Base-by-base conservation (phyloP, 2,329 filamentous ascomycete genomes). In the Verticillium nubilum region DNA sequence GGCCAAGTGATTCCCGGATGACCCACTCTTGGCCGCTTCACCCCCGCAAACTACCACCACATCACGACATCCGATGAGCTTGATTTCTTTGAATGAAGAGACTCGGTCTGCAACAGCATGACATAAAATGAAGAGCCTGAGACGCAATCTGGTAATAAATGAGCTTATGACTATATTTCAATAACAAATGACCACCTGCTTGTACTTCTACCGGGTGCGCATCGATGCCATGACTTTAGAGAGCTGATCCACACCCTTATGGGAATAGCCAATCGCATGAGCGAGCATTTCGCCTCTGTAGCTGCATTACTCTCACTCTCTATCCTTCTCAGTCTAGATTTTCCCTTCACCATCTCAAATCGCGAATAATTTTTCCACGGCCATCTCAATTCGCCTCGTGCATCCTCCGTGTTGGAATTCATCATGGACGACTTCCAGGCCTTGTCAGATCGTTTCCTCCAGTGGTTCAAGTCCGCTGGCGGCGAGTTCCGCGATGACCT, bases 401-500 rank as follows among this genome's bases (percentile, higher is more conserved):
- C 42, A 23, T 47, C n/a, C 7, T 25, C 19, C 19, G 42, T 47
- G 52, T 29, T 53, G 25, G 13, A 28, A 19, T 17, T 29, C 13
- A 37, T 19, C 15, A 75, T 75, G 73, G 64, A 67, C 15, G 70
- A 73, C 17, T 86, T 84, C 59, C 67, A 77, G 9, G 63, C 69
- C 33, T 73, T 71, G 56, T 80, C 81, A 0, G 67, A 72, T 31
- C 70, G 67, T 2, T 86, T 86, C 64, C 64, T 85, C 29, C 63
- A 69, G 17, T 86, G 84, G 84, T 86, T 86, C 70, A 78, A 73
- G 58, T 67, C 73, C 5, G 72, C 79, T 59, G 82, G 81, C 19
- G 78, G 82, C 3, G 80, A 76, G 4, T 84, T 86, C 58, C 83
- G 83, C 59, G 67, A 76, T 2, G 72, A 78, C 27, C 81, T 86